Conservation (phyloP, 1,284 basidiomycete genomes). For the Heterobasidion parviporum region DNA sequence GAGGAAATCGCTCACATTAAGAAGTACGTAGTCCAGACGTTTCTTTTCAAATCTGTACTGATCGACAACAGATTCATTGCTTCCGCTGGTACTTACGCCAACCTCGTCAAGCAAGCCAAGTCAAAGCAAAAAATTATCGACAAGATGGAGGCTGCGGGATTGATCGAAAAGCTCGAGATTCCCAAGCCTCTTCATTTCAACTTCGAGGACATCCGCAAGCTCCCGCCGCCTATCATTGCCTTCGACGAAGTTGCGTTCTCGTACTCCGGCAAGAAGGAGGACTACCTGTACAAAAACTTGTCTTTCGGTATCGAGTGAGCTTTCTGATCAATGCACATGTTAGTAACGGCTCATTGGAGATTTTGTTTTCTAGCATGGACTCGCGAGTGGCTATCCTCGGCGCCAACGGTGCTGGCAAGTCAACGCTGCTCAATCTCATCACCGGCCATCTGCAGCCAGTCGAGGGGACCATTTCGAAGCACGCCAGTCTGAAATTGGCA, state of each 20-base stretch:
- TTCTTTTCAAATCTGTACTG: constrained; percentile 2
- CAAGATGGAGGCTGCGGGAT: constrained; percentile 99
- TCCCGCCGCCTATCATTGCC: constrained; percentile 96
- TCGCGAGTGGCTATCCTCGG: constrained; percentile 95
- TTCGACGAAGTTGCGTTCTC: constrained; percentile 94
- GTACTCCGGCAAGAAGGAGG: constrained; percentile 83
- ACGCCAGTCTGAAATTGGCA: constrained; percentile 86
- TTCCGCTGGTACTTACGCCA: constrained; percentile 97
- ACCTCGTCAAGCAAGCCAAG: constrained; percentile 97
- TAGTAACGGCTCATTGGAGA: not conserved
- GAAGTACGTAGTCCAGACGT: constrained; percentile 46
- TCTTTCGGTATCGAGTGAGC: constrained; percentile 92
- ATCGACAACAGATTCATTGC: constrained; percentile 77
- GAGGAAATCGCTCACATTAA: constrained; percentile 98
- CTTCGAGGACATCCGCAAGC: constrained; percentile 91
- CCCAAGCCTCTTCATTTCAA: constrained; percentile 81
- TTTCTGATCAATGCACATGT: constrained; percentile 6
- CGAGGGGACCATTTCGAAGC: constrained; percentile 84
- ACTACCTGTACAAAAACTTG: constrained; percentile 84
- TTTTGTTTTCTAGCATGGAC: constrained; percentile 64
- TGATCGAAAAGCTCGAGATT: constrained; percentile 83
- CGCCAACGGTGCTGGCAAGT: constrained; percentile 97
- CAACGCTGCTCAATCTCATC: constrained; percentile 94
- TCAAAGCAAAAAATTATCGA: constrained; percentile 99
- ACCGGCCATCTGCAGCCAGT: constrained; percentile 77